Base-by-base conservation (phyloP, 345 rosid genomes). In the Passiflora organensis region DNA sequence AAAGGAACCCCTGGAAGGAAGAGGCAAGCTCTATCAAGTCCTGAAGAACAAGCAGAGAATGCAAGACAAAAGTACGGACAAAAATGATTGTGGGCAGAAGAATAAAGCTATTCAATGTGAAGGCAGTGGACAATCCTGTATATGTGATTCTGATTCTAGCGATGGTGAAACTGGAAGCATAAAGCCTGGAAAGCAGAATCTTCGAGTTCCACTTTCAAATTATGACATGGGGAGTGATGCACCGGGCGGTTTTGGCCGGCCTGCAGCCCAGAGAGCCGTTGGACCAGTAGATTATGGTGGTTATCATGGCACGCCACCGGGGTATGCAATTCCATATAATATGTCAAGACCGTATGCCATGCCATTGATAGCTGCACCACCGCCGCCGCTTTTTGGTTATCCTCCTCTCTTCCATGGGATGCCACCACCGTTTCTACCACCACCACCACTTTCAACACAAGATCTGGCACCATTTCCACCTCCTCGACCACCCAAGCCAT, bases 391-490 rank as follows among this genome's bases (percentile, higher is more conserved):
- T n/a, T n/a, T n/a, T n/a, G n/a, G 2, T 13, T 13, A 13, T n/a
- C 12, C 6, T 20, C 8, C 24, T 16, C 12, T 5, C 12, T n/a
- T 18, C 10, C 22, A 16, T 6, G 48, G 20, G 17, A 52, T 18
- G 19, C 36, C 28, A 20, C 37, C 53, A 28, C 18, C 15, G 16
- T 16, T 18, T 10, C 2, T 18, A 28, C 4, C 17, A 24, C n/a
- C n/a, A 11, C 11, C 21, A 0, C 18, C 12, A 16, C 21, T 22
- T n/a, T 32, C 56, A 12, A 45, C 61, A n/a, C n/a, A n/a, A n/a
- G n/a, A n/a, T n/a, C 36, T 20, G 6, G 64, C 71, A 18, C 52
- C 32, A 5, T 25, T 43, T 19, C 52, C 10, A n/a, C n/a, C n/a
- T n/a, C n/a, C n/a, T n/a, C n/a, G n/a, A 9, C 43, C 43, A 13